Conservation (phyloP, 371 early-diverging fungal species). For the Mortierella sp. region DNA sequence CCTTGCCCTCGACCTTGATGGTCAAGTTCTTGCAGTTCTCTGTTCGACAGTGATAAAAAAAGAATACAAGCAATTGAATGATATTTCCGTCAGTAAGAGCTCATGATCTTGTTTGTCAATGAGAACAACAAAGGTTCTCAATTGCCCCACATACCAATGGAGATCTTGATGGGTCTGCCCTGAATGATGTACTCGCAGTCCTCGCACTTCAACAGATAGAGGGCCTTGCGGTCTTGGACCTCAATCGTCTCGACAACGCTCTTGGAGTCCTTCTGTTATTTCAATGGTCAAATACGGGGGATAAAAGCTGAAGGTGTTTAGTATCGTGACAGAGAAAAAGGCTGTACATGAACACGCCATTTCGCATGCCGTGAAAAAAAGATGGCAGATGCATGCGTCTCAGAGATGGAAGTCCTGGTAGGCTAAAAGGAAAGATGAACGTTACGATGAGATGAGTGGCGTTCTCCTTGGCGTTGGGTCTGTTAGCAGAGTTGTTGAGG, state of each 20-base stretch:
- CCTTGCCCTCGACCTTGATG: constrained; percentile 48
- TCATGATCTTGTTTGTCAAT: background rate
- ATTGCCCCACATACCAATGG: constrained; percentile 32
- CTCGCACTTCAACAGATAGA: constrained; percentile 46
- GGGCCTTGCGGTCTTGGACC: constrained; percentile 41
- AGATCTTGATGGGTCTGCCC: constrained; percentile 52
- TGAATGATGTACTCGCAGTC: constrained; percentile 41
- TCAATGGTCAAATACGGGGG: background rate
- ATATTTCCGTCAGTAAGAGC: background rate
- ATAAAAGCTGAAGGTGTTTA: background rate
- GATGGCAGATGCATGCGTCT: background rate
- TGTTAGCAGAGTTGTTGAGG: constrained; percentile 23
- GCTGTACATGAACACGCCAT: background rate
- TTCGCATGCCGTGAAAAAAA: background rate
- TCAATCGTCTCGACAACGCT: constrained; percentile 23
- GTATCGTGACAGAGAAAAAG: background rate
- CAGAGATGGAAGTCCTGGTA: background rate
- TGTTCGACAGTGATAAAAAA: constrained; percentile 2
- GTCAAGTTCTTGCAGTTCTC: constrained; percentile 53
- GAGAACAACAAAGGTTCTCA: background rate
- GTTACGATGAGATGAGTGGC: constrained; percentile 51
- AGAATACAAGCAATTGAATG: background rate
- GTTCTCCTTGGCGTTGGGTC: constrained; percentile 46
- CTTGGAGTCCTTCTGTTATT: constrained; percentile 28
- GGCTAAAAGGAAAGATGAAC: background rate